Evolutionary conservation across 768 basidiomycete genomes (phyloP).

Genomic region (Ramaria rubella): DNA sequence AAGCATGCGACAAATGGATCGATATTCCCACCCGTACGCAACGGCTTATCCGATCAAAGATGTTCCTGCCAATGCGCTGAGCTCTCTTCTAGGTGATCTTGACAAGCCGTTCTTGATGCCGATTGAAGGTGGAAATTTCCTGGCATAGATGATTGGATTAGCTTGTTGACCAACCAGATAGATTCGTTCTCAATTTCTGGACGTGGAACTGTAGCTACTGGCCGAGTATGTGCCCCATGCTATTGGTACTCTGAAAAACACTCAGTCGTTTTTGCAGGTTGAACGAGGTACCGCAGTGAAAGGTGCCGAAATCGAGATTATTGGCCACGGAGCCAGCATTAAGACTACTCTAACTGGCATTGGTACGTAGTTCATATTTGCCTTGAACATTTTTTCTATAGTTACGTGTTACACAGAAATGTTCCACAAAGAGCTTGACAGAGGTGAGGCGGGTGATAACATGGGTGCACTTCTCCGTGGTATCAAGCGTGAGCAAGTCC

Average conservation of each 20-base stretch:
- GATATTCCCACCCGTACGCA: constrained; percentile 82
- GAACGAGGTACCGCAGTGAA: constrained; percentile 90
- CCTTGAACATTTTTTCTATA: neutral
- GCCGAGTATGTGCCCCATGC: constrained; percentile 41
- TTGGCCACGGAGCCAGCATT: constrained; percentile 73
- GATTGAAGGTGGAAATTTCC: constrained; percentile 57
- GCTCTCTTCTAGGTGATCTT: constrained; percentile 64
- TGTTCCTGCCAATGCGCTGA: neutral
- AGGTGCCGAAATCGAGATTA: constrained; percentile 88
- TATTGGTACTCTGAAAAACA: neutral
- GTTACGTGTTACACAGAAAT: constrained; percentile 59
- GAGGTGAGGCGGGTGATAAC: constrained; percentile 97
- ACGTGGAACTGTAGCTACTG: constrained; percentile 95
- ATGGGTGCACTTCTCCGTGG: constrained; percentile 97
- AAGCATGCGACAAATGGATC: constrained; percentile 90
- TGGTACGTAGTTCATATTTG: constrained; percentile 38
- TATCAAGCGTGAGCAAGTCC: constrained; percentile 92
- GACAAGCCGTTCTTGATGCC: constrained; percentile 98
- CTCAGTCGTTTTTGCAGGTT: constrained; percentile 41
- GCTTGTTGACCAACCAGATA: constrained; percentile 11
- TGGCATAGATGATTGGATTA: neutral
- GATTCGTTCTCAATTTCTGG: constrained; percentile 98
- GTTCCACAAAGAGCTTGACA: constrained; percentile 99
- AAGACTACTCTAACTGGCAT: constrained; percentile 96
- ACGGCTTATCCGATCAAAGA: neutral